Base-by-base conservation (phyloP, 31 red algal species). In the Asparagopsis taxiformis region DNA sequence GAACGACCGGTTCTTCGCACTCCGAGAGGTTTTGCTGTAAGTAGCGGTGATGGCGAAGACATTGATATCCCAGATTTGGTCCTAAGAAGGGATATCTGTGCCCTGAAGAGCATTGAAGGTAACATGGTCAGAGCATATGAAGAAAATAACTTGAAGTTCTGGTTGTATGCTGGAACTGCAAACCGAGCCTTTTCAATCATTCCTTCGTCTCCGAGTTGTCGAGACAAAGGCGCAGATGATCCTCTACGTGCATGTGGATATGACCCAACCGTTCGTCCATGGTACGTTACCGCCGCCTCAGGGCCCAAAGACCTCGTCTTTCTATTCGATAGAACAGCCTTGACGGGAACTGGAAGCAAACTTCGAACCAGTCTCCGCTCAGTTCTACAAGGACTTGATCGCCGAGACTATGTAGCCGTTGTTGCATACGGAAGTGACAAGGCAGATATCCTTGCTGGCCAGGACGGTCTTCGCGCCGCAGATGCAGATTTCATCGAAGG, bases 261-360 rank as follows among this genome's bases (percentile, higher is more conserved):
- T 51, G 72, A 58, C 56, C 72, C 72, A 1, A 76, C 56, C 38
- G 35, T 2, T 49, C 72, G 72, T 61, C 72, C 72, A 0, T 76
- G 72, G 72, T 76, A 76, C 49, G 51, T 76, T 29, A 55, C 72
- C 11, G 72, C 72, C 39, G 57, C 72, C 24, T 76, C 72, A 20
- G 72, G 72, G 31, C 39, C 31, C 10, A 61, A 63, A 34, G 72
- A 76, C 44, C 33, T 76, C 1, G 72, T 76, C 32, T 76, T 76
- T 76, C 25, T 76, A 11, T 76, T 76, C 35, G 72, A 76, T 55
- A 17, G 15, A 3, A 76, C 72, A 16, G 46, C 57, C 29, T 53
- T 76, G 46, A 23, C 38, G 3, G 7, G 21, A 9, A 35, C 48
- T 43, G 51, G 39, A 19, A 56, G 39, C 22, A 34, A 41, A 35